Base-by-base conservation (phyloP, 495 filamentous ascomycete genomes). In the Penicillium macrosclerotiorum region DNA sequence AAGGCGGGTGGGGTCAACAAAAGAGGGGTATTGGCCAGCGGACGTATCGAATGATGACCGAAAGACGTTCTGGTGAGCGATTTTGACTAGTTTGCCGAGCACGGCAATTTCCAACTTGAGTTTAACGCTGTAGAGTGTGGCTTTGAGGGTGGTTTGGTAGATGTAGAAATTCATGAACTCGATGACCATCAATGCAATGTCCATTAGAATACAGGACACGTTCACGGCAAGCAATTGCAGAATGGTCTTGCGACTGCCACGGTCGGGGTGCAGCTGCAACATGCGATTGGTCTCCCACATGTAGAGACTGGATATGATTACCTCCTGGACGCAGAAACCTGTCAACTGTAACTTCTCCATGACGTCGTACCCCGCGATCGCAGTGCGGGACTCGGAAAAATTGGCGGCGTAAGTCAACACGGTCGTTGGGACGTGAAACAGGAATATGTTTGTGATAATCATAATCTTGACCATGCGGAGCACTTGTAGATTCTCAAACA, bases 381-480 rank as follows among this genome's bases (percentile, higher is more conserved):
- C 47, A 1, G 59, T 13, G 3, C 9, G 16, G 23, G 56, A 42
- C 3, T 38, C 19, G 20, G 51, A 55, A 23, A 57, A 57, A 31
- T 63, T 63, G 22, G 59, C 52, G n/a, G 38, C 59, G 18, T 50
- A 63, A 8, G 59, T 63, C 24, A 73, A 49, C 32, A 66, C 49
- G 23, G 57, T 57, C 11, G 62, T 65, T 3, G 71, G 66, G 23
- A 72, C 50, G 42, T 72, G 66, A 6, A 72, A 42, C 5, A 65
- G 31, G 23, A 68, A 59, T 2, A 65, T 50, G 26, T 57, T 65
- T 19, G 44, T 56, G 45, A 71, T 54, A 23, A 72, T 68, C 68
- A 71, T 71, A 0, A 45, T 30, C 16, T 65, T 53, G 7, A 69
- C 63, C 26, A 45, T 24, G 17, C 57, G 56, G 32, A 68, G 33